Conservation (phyloP, 2,329 filamentous ascomycete genomes). For the Beauveria scarabaeidicola region DNA sequence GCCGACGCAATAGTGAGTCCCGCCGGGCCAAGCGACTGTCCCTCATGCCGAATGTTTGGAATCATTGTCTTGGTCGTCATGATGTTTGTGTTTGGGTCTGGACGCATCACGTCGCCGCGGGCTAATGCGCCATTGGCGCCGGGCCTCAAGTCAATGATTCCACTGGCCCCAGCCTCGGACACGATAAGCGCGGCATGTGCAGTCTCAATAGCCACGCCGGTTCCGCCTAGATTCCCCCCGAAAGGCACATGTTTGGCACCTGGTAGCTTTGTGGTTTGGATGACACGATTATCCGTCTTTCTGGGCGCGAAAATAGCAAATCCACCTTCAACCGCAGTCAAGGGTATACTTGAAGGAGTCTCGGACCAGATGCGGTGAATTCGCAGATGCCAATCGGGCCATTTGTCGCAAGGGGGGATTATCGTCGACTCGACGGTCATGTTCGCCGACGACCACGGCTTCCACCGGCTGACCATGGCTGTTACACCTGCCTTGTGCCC, state of each 20-base stretch:
- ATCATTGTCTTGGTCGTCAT: slow-evolving; percentile 17
- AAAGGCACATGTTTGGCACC: background rate
- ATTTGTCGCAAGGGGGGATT: slow-evolving; percentile 21
- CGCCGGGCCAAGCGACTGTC: background rate
- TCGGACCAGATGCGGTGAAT: slow-evolving; percentile 17
- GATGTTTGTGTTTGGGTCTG: slow-evolving; percentile 22
- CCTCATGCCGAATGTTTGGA: slow-evolving; percentile 10
- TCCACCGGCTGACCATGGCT: background rate
- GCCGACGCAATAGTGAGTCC: background rate
- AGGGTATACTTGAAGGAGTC: background rate
- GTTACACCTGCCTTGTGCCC: background rate
- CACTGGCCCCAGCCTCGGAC: slow-evolving; percentile 13
- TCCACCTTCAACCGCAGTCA: slow-evolving; percentile 17
- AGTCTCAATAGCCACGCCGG: slow-evolving; percentile 1
- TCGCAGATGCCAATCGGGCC: slow-evolving; percentile 27
- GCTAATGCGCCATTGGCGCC: background rate
- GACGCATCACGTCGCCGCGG: slow-evolving; percentile 14
- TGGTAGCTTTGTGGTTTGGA: background rate
- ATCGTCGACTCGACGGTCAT: slow-evolving; percentile 21
- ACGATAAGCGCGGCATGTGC: slow-evolving; percentile 6
- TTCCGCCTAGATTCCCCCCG: background rate
- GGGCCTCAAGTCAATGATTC: slow-evolving; percentile 10
- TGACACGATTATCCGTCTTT: background rate
- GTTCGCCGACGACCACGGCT: slow-evolving; percentile 14
- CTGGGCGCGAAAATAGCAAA: slow-evolving; percentile 16